A percentile compares a stretch with the other conserved stretches of the same genome.
Evolutionary conservation across 306 rosid species (phyloP).

Genomic region (Begonia loranthoides): DNA sequence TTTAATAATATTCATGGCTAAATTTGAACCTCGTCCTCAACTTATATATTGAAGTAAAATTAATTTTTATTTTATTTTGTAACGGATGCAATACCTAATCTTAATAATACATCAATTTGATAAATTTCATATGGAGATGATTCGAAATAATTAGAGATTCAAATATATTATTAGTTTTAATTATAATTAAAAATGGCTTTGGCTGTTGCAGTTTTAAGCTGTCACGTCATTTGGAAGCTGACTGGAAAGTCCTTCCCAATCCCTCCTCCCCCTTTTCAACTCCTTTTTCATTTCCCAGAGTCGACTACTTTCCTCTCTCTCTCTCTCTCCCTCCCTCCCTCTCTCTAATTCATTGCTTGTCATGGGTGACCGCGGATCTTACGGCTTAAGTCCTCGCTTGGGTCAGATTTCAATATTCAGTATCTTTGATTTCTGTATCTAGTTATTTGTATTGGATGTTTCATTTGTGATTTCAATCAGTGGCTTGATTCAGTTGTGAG

Average conservation of each 20-base stretch:
- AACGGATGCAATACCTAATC: too few relatives aligned
- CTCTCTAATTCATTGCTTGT: slow-evolving; percentile 6
- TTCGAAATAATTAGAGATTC: too few relatives aligned
- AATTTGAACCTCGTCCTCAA: too few relatives aligned
- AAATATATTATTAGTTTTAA: too few relatives aligned
- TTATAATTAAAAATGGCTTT: too few relatives aligned
- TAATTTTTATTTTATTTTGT: too few relatives aligned
- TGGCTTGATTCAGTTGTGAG: neutral
- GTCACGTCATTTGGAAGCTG: slow-evolving; percentile 1
- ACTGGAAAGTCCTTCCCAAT: slow-evolving; percentile 10
- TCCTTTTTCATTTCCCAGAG: neutral
- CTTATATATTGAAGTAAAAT: too few relatives aligned
- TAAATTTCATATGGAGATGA: too few relatives aligned
- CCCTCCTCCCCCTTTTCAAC: neutral
- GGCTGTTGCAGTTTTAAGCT: too few relatives aligned
- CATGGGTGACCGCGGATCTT: slow-evolving; percentile 70
- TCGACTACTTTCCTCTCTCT: neutral
- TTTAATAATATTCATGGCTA: too few relatives aligned
- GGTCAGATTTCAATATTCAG: slow-evolving; percentile 31
- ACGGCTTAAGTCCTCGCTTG: slow-evolving; percentile 50
- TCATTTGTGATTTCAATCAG: neutral
- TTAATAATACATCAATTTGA: too few relatives aligned
- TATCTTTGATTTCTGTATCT: neutral
- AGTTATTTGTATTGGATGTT: neutral
- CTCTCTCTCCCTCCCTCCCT: slow-evolving; percentile 6